Percentiles rank a stretch among this genome's conserved stretches.
Evolutionary conservation across 352 stramenopile species (phyloP).

Genomic region (Phytopythium litorale): DNA sequence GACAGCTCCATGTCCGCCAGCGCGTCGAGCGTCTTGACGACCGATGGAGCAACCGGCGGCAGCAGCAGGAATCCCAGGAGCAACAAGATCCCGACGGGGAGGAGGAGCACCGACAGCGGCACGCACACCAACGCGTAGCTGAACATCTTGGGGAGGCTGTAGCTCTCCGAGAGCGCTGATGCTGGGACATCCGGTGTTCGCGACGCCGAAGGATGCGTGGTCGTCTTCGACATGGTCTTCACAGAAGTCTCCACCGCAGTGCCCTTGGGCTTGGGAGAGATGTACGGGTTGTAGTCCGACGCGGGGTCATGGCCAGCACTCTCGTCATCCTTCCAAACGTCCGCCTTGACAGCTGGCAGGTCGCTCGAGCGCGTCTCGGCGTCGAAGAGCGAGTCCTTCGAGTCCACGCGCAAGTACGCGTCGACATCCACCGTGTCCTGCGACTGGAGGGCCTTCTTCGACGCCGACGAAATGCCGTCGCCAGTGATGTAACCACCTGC

Average conservation of each 20-base stretch:
- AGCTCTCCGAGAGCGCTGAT: constrained; percentile 17
- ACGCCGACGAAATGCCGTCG: constrained; percentile 29
- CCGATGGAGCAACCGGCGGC: constrained; percentile 38
- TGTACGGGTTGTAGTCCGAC: constrained; percentile 44
- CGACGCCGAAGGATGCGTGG: background rate
- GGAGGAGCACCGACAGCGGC: constrained; percentile 47
- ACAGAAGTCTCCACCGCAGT: constrained; percentile 16
- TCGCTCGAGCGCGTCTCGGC: constrained; percentile 25
- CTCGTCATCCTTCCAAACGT: constrained; percentile 34
- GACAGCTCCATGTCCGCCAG: constrained; percentile 76
- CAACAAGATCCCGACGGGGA: constrained; percentile 51
- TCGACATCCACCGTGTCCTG: constrained; percentile 34
- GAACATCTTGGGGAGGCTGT: constrained; percentile 63
- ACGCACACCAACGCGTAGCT: constrained; percentile 56
- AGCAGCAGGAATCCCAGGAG: constrained; percentile 59
- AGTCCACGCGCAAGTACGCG: constrained; percentile 39
- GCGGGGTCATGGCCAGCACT: constrained; percentile 18
- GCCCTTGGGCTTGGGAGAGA: constrained; percentile 45
- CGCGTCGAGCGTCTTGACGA: constrained; percentile 56
- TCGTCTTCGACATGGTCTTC: constrained; percentile 21
- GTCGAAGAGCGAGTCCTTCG: constrained; percentile 52
- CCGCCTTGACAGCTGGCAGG: constrained; percentile 21
- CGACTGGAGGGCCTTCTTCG: constrained; percentile 22
- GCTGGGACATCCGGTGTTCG: constrained; percentile 5
- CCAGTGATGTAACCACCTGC: constrained; percentile 27